Base-by-base conservation (phyloP, 2,329 filamentous ascomycete species). In the Aspergillus sp. region DNA sequence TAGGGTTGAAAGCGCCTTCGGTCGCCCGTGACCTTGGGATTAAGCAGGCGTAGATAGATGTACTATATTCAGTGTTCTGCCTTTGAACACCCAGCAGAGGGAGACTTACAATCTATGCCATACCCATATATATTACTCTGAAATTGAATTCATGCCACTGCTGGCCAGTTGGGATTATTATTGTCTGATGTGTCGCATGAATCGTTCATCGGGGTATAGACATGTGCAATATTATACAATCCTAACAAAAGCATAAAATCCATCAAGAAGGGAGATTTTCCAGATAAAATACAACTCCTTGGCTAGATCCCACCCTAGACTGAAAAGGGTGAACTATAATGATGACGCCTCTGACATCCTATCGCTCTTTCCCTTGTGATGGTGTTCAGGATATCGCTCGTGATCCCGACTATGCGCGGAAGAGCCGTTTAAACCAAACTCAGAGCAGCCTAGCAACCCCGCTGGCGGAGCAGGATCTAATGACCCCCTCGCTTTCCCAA, bases 401-500 rank as follows among this genome's bases (percentile, higher is more conserved):
- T 27, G 15, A 40, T 33, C 17, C 24, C 52, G 55, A 14, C 19
- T 47, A 54, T 66, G 1, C 21, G 44, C 9, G 23, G 27, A 48
- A 27, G 8, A 12, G 4, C 46, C 31, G 17, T n/a, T 19, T n/a
- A 9, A 24, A 21, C 46, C n/a, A 15, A 21, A 48, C 19, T 23
- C 21, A 27, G 23, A 39, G 23, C 45, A 56, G 15, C 44, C 37
- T 46, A 75, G 57, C 14, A 68, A 66, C 15, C 72, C 68, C 24
- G 59, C 50, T 3, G 56, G 56, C 19, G 58, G 53, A 6, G 72
- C 70, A 46, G 70, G 57, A 19, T 56, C 41, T 27, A 58, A 46
- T 19, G 73, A 75, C 43, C 82, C 83, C 70, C 82, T 84, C 64
- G 93, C 88, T 51, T 89, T 89, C 2, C 93, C 92, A 40, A 98